These are phyloP conservation scores for Austroboletus eburneus DNA, from an alignment of 768 basidiomycete genomes.

Conservation along the genomic window DNA sequence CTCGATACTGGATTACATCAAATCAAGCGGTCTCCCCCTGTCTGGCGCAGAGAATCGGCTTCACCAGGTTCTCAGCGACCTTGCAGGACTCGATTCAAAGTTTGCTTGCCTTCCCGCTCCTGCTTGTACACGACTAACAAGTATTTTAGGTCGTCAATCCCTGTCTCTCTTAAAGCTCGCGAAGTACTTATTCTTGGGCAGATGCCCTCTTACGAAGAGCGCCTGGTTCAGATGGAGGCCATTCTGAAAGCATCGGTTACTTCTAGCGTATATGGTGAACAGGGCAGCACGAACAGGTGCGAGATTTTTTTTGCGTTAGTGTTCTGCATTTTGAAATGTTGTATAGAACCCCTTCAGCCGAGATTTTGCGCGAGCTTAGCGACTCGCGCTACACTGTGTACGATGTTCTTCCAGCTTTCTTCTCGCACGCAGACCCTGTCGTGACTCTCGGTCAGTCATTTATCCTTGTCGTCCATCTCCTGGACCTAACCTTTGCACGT, in stretches of 20 bases:
- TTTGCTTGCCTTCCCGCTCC: constrained; percentile 32
- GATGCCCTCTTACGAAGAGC: constrained; percentile 96
- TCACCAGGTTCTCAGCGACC: constrained; percentile 70
- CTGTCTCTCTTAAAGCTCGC: constrained; percentile 90
- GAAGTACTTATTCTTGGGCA: constrained; percentile 95
- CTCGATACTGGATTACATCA: constrained; percentile 85
- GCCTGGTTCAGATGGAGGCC: constrained; percentile 88
- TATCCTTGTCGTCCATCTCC: background rate
- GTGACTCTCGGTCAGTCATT: constrained; percentile 69
- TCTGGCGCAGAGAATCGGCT: constrained; percentile 71
- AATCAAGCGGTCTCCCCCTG: constrained; percentile 70
- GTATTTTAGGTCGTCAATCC: constrained; percentile 69
- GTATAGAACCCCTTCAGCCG: constrained; percentile 72
- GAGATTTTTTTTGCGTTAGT: constrained; percentile 8
- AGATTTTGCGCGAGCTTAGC: constrained; percentile 86
- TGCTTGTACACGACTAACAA: constrained; percentile 3
- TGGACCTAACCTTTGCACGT: constrained; percentile 2
- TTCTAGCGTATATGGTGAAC: constrained; percentile 87
- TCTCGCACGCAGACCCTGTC: constrained; percentile 80
- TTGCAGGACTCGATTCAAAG: constrained; percentile 89
- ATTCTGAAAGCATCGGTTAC: constrained; percentile 87
- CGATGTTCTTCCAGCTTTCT: constrained; percentile 95
- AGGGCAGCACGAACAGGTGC: constrained; percentile 57
- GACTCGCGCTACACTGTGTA: constrained; percentile 97
- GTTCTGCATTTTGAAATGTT: constrained; percentile 3